Evolutionary conservation across 805 yeast genomes (phyloP), one percentile per base, ranked within the genome.

Genomic region (Candida andamanensis): DNA sequence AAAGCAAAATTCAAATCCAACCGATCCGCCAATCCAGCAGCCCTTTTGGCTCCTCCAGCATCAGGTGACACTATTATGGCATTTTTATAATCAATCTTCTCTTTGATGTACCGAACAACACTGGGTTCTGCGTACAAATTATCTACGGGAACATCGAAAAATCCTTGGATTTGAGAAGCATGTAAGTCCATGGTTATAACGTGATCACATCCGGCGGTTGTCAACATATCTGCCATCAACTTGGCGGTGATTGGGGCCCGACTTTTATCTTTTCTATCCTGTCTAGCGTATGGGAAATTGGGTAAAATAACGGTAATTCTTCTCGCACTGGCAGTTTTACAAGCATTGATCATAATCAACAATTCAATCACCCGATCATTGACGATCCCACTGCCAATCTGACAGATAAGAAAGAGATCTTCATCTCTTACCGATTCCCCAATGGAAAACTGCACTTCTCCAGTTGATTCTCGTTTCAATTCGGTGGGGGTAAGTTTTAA

Each of bases 11-110:
- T 86, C 46, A 90, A 72, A 49, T 92, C 97, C 44, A 92, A 68
- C 48, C 83, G 77, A 51, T 90, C 97, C 10, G 97, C 97, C 31
- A 90, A 66, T 4, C 89, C 79, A 2, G 97, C 97, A 17, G 89
- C 98, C 45, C 98, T 75, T 60, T 90, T 90, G 33, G 97, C 97
- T 38, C 98, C 98, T 47, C 98, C 98, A 3, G 98, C 98, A 63
- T 90, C 98, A 3, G 98, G 98, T 4, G 96, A 86, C 9, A 90
- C 94, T 34, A 90, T 76, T 32, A 87, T 85, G 7, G 87, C 72
- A 32, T 73, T 63, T 37, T 78, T 68, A 19, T 62, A 60, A 40
- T 67, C 60, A 27, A 76, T 65, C 42, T 76, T 72, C 39, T 78
- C 84, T 42, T 74, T 77, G 46, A 90, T 85, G 57, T 85, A 92